A percentile compares a stretch with the other conserved stretches of the same genome.
These are phyloP conservation scores for Termitomyces sp. DNA, from an alignment of 768 basidiomycete genomes.

Conservation along the genomic window DNA sequence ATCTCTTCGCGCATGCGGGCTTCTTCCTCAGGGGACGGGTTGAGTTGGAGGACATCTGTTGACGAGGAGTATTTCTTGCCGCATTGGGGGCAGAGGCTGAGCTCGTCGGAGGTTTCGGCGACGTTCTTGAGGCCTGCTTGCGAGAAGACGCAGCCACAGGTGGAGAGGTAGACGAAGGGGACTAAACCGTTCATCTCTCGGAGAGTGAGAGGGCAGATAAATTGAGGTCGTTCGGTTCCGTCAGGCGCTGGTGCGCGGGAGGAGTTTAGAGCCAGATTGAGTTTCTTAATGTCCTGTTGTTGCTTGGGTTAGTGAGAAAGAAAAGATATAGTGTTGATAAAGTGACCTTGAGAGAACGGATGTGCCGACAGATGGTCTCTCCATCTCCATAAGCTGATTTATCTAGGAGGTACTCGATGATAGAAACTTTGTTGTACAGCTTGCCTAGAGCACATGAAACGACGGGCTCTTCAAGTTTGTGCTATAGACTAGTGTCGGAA, in stretches of 20 bases:
- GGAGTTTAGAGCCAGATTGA: slow-evolving; percentile 79
- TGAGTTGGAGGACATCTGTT: slow-evolving; percentile 59
- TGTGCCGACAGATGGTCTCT: slow-evolving; percentile 74
- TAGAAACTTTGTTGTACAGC: slow-evolving; percentile 93
- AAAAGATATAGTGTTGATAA: background rate
- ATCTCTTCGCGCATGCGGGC: slow-evolving; percentile 52
- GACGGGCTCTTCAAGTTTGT: slow-evolving; percentile 81
- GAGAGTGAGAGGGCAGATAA: slow-evolving; percentile 87
- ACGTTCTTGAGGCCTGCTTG: slow-evolving; percentile 78
- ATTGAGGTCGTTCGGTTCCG: slow-evolving; percentile 53
- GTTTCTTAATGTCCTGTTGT: slow-evolving; percentile 75
- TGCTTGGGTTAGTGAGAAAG: background rate
- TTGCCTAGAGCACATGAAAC: slow-evolving; percentile 93
- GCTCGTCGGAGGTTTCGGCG: slow-evolving; percentile 25
- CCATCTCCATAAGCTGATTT: slow-evolving; percentile 86
- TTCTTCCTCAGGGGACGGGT: slow-evolving; percentile 68
- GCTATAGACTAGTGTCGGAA: slow-evolving; percentile 61
- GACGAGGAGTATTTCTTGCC: slow-evolving; percentile 59
- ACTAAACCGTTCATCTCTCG: slow-evolving; percentile 93
- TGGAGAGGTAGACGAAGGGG: slow-evolving; percentile 82
- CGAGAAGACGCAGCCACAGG: slow-evolving; percentile 92
- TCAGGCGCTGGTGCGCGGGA: slow-evolving; percentile 37
- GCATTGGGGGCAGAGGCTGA: slow-evolving; percentile 77
- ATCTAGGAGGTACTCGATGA: slow-evolving; percentile 88
- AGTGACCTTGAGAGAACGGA: slow-evolving; percentile 63